phyloP scores from a whole-genome alignment of 768 basidiomycete species.

The Asterophora lycoperdoides region DNA sequence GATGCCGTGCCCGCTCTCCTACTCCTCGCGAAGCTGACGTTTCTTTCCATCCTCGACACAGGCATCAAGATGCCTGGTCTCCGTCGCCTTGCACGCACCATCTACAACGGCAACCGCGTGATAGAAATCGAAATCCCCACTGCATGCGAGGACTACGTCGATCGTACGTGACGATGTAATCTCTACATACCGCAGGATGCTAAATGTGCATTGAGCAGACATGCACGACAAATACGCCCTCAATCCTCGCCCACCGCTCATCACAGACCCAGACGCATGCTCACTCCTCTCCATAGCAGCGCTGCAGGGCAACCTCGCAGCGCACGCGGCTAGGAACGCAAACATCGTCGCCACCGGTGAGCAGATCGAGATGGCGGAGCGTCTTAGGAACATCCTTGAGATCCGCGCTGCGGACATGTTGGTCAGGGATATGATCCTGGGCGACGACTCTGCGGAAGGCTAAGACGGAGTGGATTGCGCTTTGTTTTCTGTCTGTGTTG shows the following conservation, averaged over 20 bases:
- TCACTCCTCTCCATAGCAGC: conserved; percentile 40
- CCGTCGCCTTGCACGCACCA: conserved; percentile 40
- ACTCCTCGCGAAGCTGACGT: conserved; percentile 41
- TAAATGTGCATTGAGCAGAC: conserved; percentile 26
- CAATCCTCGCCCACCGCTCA: conserved; percentile 44
- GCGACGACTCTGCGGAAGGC: conserved; percentile 6
- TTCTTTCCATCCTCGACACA: conserved; percentile 52
- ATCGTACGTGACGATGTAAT: conserved; percentile 33
- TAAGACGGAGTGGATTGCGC: neutral
- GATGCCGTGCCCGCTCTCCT: conserved; percentile 54
- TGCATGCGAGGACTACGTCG: conserved; percentile 49
- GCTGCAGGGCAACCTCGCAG: conserved; percentile 53
- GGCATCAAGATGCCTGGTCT: conserved; percentile 54
- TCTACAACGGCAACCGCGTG: conserved; percentile 32
- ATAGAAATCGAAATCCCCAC: conserved; percentile 54
- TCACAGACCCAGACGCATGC: conserved; percentile 39
- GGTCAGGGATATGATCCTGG: conserved; percentile 42
- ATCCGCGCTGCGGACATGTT: conserved; percentile 46
- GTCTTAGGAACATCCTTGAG: conserved; percentile 43
- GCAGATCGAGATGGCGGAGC: conserved; percentile 44
- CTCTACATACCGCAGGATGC: neutral
- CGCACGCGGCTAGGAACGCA: conserved; percentile 46
- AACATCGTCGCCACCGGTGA: conserved; percentile 42
- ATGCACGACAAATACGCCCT: conserved; percentile 45
- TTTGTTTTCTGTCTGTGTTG: neutral